Evolutionary conservation across 768 basidiomycete genomes (phyloP).

Genomic region (Boletus huronensis): DNA sequence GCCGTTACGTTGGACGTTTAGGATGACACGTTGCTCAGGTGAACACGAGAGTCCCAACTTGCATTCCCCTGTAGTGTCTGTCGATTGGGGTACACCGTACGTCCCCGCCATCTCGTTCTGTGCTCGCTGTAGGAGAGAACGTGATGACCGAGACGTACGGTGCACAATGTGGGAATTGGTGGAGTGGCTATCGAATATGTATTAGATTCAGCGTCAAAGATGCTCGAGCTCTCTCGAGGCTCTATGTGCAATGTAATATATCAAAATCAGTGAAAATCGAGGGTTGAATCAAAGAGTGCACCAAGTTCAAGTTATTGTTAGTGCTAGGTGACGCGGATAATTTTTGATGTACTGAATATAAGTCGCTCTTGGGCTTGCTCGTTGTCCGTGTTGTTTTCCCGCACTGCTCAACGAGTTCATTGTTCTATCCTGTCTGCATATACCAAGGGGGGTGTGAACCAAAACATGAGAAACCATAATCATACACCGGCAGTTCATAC

Average conservation of each 20-base stretch:
- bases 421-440: not conserved
- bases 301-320: not conserved
- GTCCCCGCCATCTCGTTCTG: not conserved
- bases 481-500: not conserved
- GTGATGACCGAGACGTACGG: not conserved
- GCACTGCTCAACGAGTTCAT: not conserved
- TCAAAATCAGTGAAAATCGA: not conserved
- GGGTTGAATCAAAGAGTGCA: not conserved
- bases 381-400: too few species aligned
- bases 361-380: not conserved
- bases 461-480: not conserved
- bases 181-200: not conserved
- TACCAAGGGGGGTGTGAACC: not conserved
- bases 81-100: not conserved
- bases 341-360: not conserved
- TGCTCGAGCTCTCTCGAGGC: not conserved
- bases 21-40: not conserved
- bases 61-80: not conserved
- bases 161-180: not conserved
- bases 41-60: not conserved
- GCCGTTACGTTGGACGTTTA: not conserved
- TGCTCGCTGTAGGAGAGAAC: not conserved
- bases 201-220: not conserved
- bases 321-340: not conserved
- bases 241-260: not conserved